Base-by-base conservation (phyloP, 371 early-diverging fungal species). In the Saksenaea oblongispora region DNA sequence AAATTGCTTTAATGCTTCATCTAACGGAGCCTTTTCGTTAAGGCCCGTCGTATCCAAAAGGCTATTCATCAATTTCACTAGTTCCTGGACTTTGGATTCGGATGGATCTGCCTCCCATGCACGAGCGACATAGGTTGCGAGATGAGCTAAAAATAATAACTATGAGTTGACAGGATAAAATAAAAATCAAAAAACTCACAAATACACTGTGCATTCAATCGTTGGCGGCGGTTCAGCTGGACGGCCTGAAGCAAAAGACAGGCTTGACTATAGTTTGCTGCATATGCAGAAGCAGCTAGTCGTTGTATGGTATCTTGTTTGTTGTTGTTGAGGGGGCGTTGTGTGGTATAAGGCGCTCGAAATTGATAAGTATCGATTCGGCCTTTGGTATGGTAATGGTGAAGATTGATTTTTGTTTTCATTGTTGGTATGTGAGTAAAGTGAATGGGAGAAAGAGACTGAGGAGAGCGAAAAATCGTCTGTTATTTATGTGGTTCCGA, bases 21-120 rank as follows among this genome's bases (percentile, higher is more conserved):
- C 75, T 42, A 78, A 64, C 3, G 71, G 64, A 24, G n/a, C 22
- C 15, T 59, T 56, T n/a, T 59, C 26, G 34, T 76, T 67, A 28
- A 79, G 61, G 11, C 53, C 63, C 0, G 70, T 71, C 3, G 74
- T 66, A 28, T 62, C 58, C 3, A 80, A 15, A 5, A 80, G 54
- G 39, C 65, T 72, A 9, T 65, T 65, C 61, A 80, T 77, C 35
- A 78, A 63, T 18, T 63, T 56, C 28, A 59, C 66, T 7, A 80
- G 37, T 34, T 75, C 67, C 34, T 66, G 58, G 1, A 71, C 62
- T 54, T 69, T 71, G 35, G 69, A 56, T 60, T 64, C 62, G 51
- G 65, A 66, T 3, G 71, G 73, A 34, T 78, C 73, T 17, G 58
- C 66, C 54, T 80, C 81, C 81, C 81, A 80, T 54, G 76, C 71